Conservation (phyloP, 768 basidiomycete species). For the Phlebiopsis gigantea region DNA sequence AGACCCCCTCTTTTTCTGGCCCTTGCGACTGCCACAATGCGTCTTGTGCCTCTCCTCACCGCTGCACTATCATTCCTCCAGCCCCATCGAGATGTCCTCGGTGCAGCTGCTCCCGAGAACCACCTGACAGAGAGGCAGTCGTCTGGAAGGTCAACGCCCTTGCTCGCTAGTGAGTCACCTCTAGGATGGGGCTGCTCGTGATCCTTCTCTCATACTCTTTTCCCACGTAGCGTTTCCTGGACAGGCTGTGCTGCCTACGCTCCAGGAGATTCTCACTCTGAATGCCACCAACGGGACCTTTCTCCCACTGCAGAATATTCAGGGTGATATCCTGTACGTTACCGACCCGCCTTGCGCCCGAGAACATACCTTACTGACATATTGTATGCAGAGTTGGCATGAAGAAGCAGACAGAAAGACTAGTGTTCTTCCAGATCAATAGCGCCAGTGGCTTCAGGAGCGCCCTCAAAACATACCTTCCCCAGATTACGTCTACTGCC, state of each 20-base stretch:
- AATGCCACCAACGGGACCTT: slow-evolving; percentile 11
- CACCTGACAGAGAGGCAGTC: not conserved
- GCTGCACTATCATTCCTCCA: not conserved
- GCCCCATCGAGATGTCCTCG: not conserved
- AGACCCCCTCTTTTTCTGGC: not conserved
- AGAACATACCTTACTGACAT: not conserved
- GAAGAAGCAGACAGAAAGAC: slow-evolving; percentile 19
- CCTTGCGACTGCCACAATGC: slow-evolving; percentile 11
- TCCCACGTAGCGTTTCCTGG: slow-evolving; percentile 4
- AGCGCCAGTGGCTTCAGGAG: slow-evolving; percentile 16
- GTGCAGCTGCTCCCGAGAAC: not conserved
- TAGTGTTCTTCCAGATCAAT: slow-evolving; percentile 23
- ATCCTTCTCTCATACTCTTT: not conserved
- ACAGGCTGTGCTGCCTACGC: slow-evolving; percentile 3
- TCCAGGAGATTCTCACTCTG: slow-evolving; percentile 1
- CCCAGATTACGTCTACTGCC: slow-evolving; percentile 6
- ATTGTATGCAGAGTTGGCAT: slow-evolving; percentile 16
- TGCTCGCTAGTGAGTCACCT: not conserved
- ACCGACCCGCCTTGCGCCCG: too few species aligned
- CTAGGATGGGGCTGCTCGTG: not conserved
- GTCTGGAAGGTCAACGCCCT: not conserved
- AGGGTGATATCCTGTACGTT: slow-evolving; percentile 13
- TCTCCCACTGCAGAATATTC: slow-evolving; percentile 9
- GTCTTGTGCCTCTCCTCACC: not conserved
- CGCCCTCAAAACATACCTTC: slow-evolving; percentile 8